These are phyloP conservation scores for Cryptococcus jaspeensis DNA, from an alignment of 1,284 basidiomycete genomes.

Conservation along the genomic window DNA sequence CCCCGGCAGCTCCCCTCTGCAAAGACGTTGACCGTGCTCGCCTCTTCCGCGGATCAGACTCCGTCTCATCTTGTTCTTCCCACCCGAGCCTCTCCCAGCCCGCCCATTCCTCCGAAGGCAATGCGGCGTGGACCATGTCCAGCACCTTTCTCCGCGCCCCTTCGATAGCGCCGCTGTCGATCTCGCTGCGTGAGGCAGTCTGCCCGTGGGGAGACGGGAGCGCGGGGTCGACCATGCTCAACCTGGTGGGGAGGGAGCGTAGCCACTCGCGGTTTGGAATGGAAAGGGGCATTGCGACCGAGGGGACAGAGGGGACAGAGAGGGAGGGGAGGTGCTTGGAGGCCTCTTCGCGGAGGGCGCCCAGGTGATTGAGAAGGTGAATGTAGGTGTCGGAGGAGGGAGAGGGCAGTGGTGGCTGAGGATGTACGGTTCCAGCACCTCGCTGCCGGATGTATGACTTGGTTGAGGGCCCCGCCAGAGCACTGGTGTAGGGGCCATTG, in stretches of 20 bases:
- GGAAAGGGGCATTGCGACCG: slow-evolving; percentile 10
- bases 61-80: slow-evolving; percentile 41
- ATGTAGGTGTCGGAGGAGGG: slow-evolving; percentile 10
- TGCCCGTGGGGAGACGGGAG: slow-evolving; percentile 2
- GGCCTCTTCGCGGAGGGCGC: slow-evolving; percentile 45
- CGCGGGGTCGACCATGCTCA: slow-evolving; percentile 35
- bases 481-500: neutral
- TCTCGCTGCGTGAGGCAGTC: neutral
- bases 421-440: neutral
- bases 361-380: slow-evolving; percentile 37
- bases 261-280: slow-evolving; percentile 39
- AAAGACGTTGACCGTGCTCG: slow-evolving; percentile 7
- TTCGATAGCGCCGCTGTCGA: slow-evolving; percentile 21
- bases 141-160: slow-evolving; percentile 39
- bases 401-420: neutral
- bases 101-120: slow-evolving; percentile 51
- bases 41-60: slow-evolving; percentile 14
- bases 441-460: neutral
- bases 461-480: neutral
- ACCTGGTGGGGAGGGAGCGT: slow-evolving; percentile 30
- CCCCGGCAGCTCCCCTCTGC: neutral
- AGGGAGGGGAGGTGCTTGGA: slow-evolving; percentile 34
- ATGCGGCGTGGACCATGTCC: slow-evolving; percentile 38
- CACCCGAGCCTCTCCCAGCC: slow-evolving; percentile 51
- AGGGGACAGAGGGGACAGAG: neutral